Percentiles rank a stretch among this genome's conserved stretches.
Evolutionary conservation across 805 yeast genomes (phyloP).

Genomic region (Myxozyma geophila): DNA sequence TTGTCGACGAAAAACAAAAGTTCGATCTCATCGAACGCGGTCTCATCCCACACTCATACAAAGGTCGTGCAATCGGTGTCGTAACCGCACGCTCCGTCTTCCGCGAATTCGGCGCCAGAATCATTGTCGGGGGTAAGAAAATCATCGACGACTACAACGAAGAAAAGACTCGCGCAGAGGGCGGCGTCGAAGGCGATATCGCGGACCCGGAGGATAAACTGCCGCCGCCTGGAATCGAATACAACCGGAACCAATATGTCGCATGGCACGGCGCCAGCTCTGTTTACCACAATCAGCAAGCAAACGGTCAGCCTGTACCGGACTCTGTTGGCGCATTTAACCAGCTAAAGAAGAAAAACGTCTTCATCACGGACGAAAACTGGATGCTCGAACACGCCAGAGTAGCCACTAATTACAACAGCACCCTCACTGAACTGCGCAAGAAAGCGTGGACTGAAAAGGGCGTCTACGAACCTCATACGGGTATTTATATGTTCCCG

Average conservation of each 20-base stretch:
- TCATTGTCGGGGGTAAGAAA: slow-evolving; percentile 77
- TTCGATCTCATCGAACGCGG: slow-evolving; percentile 79
- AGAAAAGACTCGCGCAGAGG: slow-evolving; percentile 55
- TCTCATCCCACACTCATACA: slow-evolving; percentile 84
- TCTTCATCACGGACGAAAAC: slow-evolving; percentile 61
- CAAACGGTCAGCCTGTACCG: slow-evolving; percentile 28
- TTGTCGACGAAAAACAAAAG: slow-evolving; percentile 77
- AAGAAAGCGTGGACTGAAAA: slow-evolving; percentile 51
- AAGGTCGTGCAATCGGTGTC: slow-evolving; percentile 84
- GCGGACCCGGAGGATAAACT: slow-evolving; percentile 67
- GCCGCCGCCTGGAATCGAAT: slow-evolving; percentile 51
- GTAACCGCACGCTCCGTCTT: slow-evolving; percentile 89
- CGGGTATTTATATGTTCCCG: slow-evolving; percentile 82
- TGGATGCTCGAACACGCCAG: slow-evolving; percentile 86
- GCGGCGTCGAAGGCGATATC: slow-evolving; percentile 70
- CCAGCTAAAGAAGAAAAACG: slow-evolving; percentile 40
- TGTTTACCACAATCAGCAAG: slow-evolving; percentile 47
- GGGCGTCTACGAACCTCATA: slow-evolving; percentile 78
- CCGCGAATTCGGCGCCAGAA: slow-evolving; percentile 88
- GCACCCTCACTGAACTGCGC: slow-evolving; percentile 62
- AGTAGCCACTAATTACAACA: slow-evolving; percentile 75
- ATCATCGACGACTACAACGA: slow-evolving; percentile 90
- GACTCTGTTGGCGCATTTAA: slow-evolving; percentile 19
- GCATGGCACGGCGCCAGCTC: slow-evolving; percentile 58
- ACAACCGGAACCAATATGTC: slow-evolving; percentile 56